phyloP scores from a whole-genome alignment of 305 asterid genomes.

The Solanum hybrid region DNA sequence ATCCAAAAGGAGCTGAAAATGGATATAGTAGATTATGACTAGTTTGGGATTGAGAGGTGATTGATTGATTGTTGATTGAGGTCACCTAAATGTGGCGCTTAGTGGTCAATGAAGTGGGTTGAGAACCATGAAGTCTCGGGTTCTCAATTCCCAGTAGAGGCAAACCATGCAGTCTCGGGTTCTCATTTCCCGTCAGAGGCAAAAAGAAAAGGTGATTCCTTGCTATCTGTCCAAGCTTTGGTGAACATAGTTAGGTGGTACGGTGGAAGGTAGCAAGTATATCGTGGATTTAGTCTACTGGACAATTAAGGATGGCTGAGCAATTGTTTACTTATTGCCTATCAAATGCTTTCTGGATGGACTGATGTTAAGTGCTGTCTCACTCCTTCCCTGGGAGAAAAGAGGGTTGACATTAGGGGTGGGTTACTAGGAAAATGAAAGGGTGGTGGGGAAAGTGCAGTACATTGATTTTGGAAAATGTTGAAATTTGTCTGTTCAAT shows the following conservation, averaged over 20 bases:
- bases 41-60: background rate
- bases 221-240: background rate
- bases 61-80: background rate
- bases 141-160: background rate
- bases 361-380: background rate
- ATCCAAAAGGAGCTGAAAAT: background rate
- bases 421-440: background rate
- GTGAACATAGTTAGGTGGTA: background rate
- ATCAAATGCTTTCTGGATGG: background rate
- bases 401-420: background rate
- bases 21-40: background rate
- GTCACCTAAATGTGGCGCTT: background rate
- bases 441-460: background rate
- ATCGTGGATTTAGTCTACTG: background rate
- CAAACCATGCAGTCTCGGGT: background rate
- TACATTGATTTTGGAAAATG: background rate
- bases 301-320: background rate
- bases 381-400: background rate
- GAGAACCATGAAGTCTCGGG: background rate
- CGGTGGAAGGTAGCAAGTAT: background rate
- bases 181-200: background rate
- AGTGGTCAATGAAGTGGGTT: background rate
- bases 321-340: background rate
- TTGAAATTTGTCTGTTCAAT: background rate
- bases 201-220: background rate